Conservation (phyloP, 371 early-diverging fungal genomes). For the Mortierella sp. region DNA sequence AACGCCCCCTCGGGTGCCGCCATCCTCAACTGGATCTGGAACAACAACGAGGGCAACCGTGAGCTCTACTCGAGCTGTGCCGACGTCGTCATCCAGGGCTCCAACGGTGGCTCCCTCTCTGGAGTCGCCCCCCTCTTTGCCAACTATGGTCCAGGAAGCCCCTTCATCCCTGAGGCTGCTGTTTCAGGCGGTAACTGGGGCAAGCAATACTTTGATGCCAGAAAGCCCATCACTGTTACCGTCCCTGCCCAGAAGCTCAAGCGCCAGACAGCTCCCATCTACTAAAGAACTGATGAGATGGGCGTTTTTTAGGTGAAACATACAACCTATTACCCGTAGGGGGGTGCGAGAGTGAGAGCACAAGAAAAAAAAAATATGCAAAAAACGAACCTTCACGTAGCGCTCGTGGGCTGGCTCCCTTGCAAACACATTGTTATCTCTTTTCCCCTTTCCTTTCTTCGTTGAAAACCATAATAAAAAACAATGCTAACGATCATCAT, state of each 20-base stretch:
- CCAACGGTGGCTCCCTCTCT: slow-evolving; percentile 57
- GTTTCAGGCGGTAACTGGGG: slow-evolving; percentile 51
- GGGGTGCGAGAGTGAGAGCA: slow-evolving; percentile 5
- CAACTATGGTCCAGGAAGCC: slow-evolving; percentile 58
- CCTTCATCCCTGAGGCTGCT: slow-evolving; percentile 42
- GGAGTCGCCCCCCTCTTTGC: slow-evolving; percentile 68
- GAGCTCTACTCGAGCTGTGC: slow-evolving; percentile 79
- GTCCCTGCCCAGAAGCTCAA: slow-evolving; percentile 48
- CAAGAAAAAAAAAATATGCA: not conserved
- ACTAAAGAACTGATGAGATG: slow-evolving; percentile 12
- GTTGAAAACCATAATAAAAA: not conserved
- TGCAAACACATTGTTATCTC: not conserved
- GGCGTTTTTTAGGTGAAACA: slow-evolving; percentile 4
- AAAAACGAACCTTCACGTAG: slow-evolving; percentile 16
- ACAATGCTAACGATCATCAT: not conserved
- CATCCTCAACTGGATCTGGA: slow-evolving; percentile 76
- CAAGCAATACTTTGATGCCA: slow-evolving; percentile 43
- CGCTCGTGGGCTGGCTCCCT: slow-evolving; percentile 15
- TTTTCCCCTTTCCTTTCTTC: not conserved
- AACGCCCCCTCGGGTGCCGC: slow-evolving; percentile 64
- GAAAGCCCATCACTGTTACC: slow-evolving; percentile 43
- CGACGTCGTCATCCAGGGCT: slow-evolving; percentile 67
- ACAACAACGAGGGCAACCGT: slow-evolving; percentile 73
- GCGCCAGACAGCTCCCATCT: slow-evolving; percentile 31
- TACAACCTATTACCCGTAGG: not conserved